These are phyloP conservation scores for Hemerocallis citrina DNA, from an alignment of 106 monocot species.

Conservation along the genomic window DNA sequence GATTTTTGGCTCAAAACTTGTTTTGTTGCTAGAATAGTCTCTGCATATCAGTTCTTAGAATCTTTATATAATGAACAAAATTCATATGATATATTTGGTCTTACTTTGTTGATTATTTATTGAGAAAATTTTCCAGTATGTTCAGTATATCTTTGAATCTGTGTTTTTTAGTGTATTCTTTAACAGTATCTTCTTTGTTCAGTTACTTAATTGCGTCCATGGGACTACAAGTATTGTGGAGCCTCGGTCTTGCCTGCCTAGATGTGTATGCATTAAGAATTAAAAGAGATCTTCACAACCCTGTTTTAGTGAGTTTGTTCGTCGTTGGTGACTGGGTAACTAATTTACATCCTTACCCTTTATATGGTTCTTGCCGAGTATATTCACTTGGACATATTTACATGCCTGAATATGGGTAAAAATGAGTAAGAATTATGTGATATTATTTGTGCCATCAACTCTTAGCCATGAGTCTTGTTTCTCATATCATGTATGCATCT, in stretches of 20 bases:
- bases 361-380: not conserved
- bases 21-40: too few relatives aligned
- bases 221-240: slow-evolving; percentile 72
- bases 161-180: not conserved
- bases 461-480: not conserved
- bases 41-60: too few relatives aligned
- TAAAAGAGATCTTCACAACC: slow-evolving; percentile 62
- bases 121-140: not conserved
- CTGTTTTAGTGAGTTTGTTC: slow-evolving; percentile 62
- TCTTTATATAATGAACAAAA: too few relatives aligned
- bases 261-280: slow-evolving; percentile 53
- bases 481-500: not conserved
- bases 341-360: not conserved
- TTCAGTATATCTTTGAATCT: not conserved
- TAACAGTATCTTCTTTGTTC: slow-evolving; percentile 11
- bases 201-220: slow-evolving; percentile 78
- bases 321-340: slow-evolving; percentile 88
- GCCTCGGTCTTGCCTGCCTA: slow-evolving; percentile 59
- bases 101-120: not conserved
- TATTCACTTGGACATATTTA: not conserved
- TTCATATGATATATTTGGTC: too few relatives aligned
- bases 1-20: too few relatives aligned
- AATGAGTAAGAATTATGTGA: not conserved
- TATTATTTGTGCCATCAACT: not conserved
- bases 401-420: not conserved